Evolutionary conservation across 441 rosid species (phyloP).

Genomic region (Mallotus japonicus): DNA sequence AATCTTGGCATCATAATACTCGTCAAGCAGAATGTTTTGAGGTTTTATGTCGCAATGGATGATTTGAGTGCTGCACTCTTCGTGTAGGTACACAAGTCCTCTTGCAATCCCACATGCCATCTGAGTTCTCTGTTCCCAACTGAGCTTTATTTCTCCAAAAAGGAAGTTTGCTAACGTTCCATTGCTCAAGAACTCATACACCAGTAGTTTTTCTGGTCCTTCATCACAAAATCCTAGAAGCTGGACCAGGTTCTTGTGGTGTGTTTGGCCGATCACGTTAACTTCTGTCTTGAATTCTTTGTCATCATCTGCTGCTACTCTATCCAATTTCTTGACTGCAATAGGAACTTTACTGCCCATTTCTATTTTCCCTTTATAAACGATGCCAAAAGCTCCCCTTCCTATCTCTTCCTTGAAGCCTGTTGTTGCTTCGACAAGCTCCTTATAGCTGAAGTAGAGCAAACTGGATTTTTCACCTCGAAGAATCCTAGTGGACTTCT

Average conservation of each 20-base stretch:
- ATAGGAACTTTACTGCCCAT: background rate
- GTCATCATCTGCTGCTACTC: conserved; percentile 22
- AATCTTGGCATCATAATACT: conserved; percentile 28
- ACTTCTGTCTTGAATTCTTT: conserved; percentile 37
- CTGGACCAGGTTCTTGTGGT: conserved; percentile 47
- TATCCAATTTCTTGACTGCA: conserved; percentile 35
- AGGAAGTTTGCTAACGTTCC: conserved; percentile 38
- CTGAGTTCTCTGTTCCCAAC: conserved; percentile 34
- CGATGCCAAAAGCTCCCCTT: conserved; percentile 39
- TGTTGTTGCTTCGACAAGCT: conserved; percentile 32
- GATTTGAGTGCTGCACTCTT: conserved; percentile 40
- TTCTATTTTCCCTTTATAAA: conserved; percentile 32
- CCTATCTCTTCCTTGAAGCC: conserved; percentile 42
- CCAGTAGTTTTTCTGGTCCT: conserved; percentile 37
- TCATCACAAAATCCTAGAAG: conserved; percentile 45
- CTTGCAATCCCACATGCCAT: conserved; percentile 32
- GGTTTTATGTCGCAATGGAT: conserved; percentile 54
- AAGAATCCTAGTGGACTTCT: background rate
- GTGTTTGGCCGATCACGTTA: conserved; percentile 34
- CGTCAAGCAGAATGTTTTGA: conserved; percentile 43
- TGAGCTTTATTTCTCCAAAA: conserved; percentile 27
- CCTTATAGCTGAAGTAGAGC: conserved; percentile 32
- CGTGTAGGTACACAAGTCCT: conserved; percentile 45
- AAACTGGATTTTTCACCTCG: conserved; percentile 22
- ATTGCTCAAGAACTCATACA: conserved; percentile 46